phyloP scores from a whole-genome alignment of 495 filamentous ascomycete genomes.

The Platismatia glauca region DNA sequence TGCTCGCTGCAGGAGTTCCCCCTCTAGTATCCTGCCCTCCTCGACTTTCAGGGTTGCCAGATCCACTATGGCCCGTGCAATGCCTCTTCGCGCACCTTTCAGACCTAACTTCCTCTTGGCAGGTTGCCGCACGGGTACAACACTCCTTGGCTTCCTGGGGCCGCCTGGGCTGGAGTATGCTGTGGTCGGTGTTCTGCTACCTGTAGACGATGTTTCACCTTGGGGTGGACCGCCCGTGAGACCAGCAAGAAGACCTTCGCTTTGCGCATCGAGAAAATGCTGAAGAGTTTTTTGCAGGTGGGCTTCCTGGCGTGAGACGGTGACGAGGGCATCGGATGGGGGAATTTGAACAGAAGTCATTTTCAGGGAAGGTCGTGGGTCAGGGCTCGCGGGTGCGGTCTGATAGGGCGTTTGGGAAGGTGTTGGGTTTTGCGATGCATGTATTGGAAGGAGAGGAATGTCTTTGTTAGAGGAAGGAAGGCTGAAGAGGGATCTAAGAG shows the following conservation, averaged over 20 bases:
- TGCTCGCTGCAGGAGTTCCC: conserved; percentile 34
- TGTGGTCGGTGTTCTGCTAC: conserved; percentile 42
- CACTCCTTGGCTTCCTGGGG: conserved; percentile 25
- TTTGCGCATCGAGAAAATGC: conserved; percentile 73
- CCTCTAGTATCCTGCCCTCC: conserved; percentile 53
- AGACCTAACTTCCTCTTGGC: conserved; percentile 48
- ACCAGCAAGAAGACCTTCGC: conserved; percentile 57
- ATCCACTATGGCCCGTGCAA: conserved; percentile 61
- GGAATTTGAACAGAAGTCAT: conserved; percentile 25
- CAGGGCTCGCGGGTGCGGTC: conserved; percentile 8
- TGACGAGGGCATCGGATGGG: conserved; percentile 35
- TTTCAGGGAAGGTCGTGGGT: not conserved
- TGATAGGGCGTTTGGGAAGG: conserved; percentile 4
- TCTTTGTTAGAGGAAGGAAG: conserved; percentile 9
- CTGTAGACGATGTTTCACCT: conserved; percentile 37
- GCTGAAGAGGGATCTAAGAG: conserved; percentile 14
- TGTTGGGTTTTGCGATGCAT: conserved; percentile 8
- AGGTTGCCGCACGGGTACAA: conserved; percentile 57
- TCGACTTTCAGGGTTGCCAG: conserved; percentile 63
- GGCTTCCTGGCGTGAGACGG: conserved; percentile 38
- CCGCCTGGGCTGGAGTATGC: conserved; percentile 24
- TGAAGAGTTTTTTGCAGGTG: conserved; percentile 70
- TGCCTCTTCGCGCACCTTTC: conserved; percentile 57
- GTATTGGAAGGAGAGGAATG: conserved; percentile 18
- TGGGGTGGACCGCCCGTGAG: conserved; percentile 30